Percentiles rank a stretch among this genome's conserved stretches.
Evolutionary conservation across 805 yeast genomes (phyloP).

Genomic region (Kluyveromyces siamensis): DNA sequence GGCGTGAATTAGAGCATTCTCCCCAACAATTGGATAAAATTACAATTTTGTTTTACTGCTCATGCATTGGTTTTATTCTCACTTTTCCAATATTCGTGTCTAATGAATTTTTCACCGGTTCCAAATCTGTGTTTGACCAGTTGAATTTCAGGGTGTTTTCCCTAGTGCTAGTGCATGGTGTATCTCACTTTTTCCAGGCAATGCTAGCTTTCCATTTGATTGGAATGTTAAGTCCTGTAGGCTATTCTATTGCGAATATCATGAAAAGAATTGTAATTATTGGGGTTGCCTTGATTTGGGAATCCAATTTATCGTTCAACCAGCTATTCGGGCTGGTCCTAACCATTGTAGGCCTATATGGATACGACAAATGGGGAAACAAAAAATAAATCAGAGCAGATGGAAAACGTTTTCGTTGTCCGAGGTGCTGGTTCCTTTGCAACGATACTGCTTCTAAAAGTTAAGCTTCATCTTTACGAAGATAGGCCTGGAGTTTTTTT

Average conservation of each 20-base stretch:
- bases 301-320: constrained; percentile 35
- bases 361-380: constrained; percentile 63
- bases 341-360: constrained; percentile 54
- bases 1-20: constrained; percentile 16
- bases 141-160: constrained; percentile 22
- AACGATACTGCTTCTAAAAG: too few species aligned
- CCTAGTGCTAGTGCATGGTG: constrained; percentile 51
- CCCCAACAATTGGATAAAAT: constrained; percentile 49
- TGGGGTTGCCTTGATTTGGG: constrained; percentile 55
- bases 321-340: constrained; percentile 47
- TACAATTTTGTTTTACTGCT: constrained; percentile 63
- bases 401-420: neutral
- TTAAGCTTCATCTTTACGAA: neutral
- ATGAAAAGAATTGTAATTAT: constrained; percentile 67
- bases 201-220: constrained; percentile 68
- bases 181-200: constrained; percentile 63
- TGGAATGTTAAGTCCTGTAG: constrained; percentile 65
- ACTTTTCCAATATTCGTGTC: constrained; percentile 61
- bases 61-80: constrained; percentile 54
- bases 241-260: constrained; percentile 72
- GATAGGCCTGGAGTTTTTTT: neutral
- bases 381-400: neutral
- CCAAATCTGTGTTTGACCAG: constrained; percentile 22
- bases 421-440: neutral
- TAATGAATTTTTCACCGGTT: constrained; percentile 34